These are phyloP conservation scores for Thelonectria blattea DNA, from an alignment of 2,329 filamentous ascomycete genomes.

Conservation along the genomic window DNA sequence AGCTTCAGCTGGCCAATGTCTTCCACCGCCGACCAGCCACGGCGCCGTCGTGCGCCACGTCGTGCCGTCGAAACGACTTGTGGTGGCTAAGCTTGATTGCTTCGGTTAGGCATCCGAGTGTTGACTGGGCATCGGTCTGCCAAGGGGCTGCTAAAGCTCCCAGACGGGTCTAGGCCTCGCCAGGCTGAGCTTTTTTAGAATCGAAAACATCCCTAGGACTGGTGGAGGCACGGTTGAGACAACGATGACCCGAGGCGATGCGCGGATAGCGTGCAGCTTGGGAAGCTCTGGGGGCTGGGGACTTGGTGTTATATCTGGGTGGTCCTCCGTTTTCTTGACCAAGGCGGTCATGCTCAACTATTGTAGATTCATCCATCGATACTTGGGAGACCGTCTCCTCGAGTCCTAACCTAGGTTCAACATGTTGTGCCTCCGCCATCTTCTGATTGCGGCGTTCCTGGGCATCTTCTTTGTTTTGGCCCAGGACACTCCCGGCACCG, in stretches of 20 bases:
- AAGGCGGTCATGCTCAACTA: not conserved
- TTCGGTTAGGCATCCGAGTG: not conserved
- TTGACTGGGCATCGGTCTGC: not conserved
- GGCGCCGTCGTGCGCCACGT: not conserved
- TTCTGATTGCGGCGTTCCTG: not conserved
- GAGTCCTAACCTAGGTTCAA: not conserved
- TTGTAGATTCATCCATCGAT: not conserved
- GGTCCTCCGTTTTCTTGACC: not conserved
- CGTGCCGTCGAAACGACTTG: not conserved
- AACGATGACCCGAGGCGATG: not conserved
- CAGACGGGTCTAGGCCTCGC: constrained; percentile 1
- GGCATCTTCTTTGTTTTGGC: not conserved
- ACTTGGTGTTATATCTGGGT: not conserved
- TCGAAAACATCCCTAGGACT: not conserved
- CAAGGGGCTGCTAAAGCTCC: not conserved
- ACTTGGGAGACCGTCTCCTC: not conserved
- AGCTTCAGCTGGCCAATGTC: not conserved
- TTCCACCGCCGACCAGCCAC: not conserved
- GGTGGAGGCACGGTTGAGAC: not conserved
- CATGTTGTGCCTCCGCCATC: constrained; percentile 1
- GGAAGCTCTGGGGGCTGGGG: not conserved
- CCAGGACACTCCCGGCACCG: not conserved
- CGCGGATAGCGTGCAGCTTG: not conserved
- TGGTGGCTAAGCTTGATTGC: constrained; percentile 1
- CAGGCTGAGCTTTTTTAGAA: not conserved